Conservation (phyloP, 2,329 filamentous ascomycete genomes). For the Neonectria faginata region DNA sequence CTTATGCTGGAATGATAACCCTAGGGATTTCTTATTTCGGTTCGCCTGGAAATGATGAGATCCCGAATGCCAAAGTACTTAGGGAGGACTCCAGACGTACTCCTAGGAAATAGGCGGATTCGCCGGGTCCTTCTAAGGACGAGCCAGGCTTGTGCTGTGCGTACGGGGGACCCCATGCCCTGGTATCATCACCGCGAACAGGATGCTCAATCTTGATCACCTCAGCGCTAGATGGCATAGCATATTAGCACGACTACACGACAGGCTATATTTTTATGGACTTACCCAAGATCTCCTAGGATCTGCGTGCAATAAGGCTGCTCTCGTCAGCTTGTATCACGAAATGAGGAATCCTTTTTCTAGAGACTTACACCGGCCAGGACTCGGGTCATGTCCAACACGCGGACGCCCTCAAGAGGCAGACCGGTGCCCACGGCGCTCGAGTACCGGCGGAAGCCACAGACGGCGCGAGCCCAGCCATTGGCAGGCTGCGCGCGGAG, state of each 20-base stretch:
- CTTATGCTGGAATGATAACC: conserved; percentile 87
- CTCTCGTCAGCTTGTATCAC: conserved; percentile 29
- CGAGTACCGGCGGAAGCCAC: conserved; percentile 47
- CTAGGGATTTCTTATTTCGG: conserved; percentile 96
- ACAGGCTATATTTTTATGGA: conserved; percentile 16
- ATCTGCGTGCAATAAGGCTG: conserved; percentile 99
- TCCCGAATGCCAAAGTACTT: background rate
- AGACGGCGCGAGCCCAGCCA: conserved; percentile 28
- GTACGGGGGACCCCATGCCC: conserved; percentile 96
- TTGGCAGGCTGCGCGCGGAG: conserved; percentile 34
- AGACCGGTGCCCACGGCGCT: conserved; percentile 50
- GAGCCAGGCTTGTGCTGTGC: conserved; percentile 77
- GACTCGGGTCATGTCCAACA: conserved; percentile 97
- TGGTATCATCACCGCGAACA: conserved; percentile 88
- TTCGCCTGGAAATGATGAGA: conserved; percentile 73
- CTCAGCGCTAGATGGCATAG: conserved; percentile 74
- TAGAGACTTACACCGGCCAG: conserved; percentile 83
- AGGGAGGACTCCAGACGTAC: conserved; percentile 61
- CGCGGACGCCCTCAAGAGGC: conserved; percentile 86
- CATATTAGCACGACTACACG: conserved; percentile 28
- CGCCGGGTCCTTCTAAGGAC: conserved; percentile 76
- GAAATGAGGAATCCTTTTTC: conserved; percentile 6
- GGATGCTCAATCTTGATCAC: conserved; percentile 98
- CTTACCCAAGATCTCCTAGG: conserved; percentile 92
- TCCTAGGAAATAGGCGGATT: conserved; percentile 93